phyloP scores from a whole-genome alignment of 2,329 filamentous ascomycete genomes.

The Trichoderma citrinoviride region DNA sequence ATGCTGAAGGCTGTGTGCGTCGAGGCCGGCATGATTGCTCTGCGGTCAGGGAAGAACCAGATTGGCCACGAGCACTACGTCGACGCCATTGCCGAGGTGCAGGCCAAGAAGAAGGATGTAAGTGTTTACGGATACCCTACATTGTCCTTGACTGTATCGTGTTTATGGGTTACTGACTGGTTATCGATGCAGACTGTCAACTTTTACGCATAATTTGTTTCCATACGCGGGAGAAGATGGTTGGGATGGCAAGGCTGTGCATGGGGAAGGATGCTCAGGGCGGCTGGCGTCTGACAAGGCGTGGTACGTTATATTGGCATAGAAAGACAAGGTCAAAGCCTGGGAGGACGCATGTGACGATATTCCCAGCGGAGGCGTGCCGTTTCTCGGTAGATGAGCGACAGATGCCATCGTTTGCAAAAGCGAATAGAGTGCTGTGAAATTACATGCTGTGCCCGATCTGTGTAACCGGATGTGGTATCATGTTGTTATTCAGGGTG shows the following conservation, averaged over 20 bases:
- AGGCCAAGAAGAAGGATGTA: conserved; percentile 90
- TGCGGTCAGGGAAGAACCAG: conserved; percentile 91
- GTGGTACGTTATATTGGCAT: conserved; percentile 15
- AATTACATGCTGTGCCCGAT: neutral
- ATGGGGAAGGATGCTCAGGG: neutral
- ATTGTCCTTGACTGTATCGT: neutral
- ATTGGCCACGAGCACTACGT: conserved; percentile 98
- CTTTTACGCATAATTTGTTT: conserved; percentile 48
- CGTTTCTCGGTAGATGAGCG: conserved; percentile 17
- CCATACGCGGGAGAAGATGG: conserved; percentile 3
- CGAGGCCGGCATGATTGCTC: conserved; percentile 97
- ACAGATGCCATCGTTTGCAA: conserved; percentile 10
- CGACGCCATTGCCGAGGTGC: conserved; percentile 95
- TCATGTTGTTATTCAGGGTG: neutral
- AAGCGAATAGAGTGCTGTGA: conserved; percentile 19
- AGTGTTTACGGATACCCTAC: conserved; percentile 33
- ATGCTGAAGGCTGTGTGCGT: conserved; percentile 98
- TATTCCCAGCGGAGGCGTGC: conserved; percentile 15
- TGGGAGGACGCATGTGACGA: conserved; percentile 13
- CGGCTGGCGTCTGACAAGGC: conserved; percentile 13
- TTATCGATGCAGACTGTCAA: conserved; percentile 50
- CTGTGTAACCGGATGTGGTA: neutral
- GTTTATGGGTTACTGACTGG: conserved; percentile 3
- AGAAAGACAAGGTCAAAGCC: conserved; percentile 20
- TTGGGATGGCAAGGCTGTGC: neutral